A percentile compares a stretch with the other conserved stretches of the same genome.
Conservation (phyloP, 306 rosid species). For the Hylodesmum podocarpum region DNA sequence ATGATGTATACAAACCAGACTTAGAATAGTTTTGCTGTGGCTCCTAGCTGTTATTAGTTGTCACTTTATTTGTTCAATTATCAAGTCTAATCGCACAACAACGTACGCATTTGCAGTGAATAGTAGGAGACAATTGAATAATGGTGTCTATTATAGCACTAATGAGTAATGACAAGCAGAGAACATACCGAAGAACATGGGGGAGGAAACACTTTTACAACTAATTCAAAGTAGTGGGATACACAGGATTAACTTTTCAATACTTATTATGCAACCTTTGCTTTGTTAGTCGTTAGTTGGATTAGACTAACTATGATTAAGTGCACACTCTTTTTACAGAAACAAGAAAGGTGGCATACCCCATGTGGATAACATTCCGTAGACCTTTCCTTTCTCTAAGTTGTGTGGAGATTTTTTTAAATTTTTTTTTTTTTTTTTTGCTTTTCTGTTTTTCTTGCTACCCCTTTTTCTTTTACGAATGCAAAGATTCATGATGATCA, state of each 20-base stretch:
- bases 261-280: conserved; percentile 29
- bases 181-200: conserved; percentile 31
- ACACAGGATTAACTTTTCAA: conserved; percentile 27
- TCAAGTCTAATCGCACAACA: conserved; percentile 11
- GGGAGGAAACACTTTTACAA: conserved; percentile 29
- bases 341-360: conserved; percentile 49
- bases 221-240: conserved; percentile 40
- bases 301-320: conserved; percentile 52
- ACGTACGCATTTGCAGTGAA: conserved; percentile 32
- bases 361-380: conserved; percentile 48
- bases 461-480: conserved; percentile 49
- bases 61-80: neutral
- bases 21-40: neutral
- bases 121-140: conserved; percentile 25
- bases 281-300: conserved; percentile 31
- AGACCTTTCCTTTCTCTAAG: conserved; percentile 37
- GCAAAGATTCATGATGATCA: conserved; percentile 65
- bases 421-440: neutral
- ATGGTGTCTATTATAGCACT: conserved; percentile 19
- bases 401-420: conserved; percentile 33
- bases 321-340: conserved; percentile 43
- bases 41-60: neutral
- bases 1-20: neutral
- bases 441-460: neutral
- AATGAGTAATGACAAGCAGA: conserved; percentile 22